These are phyloP conservation scores for Herpetomonas tarakana DNA, from an alignment of 208 protist species.

Conservation along the genomic window DNA sequence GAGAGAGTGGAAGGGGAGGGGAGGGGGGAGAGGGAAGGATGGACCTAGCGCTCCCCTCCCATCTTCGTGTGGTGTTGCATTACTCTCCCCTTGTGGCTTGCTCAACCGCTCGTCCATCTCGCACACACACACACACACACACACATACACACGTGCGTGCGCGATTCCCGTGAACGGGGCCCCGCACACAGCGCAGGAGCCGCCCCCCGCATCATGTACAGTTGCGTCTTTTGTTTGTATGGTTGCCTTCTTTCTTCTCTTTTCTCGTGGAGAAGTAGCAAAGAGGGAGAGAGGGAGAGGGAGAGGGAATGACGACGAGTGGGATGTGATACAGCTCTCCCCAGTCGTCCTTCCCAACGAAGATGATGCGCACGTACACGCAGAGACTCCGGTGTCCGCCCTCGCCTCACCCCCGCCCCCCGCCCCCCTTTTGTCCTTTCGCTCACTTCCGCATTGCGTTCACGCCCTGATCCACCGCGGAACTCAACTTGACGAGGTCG, in stretches of 20 bases:
- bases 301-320: conserved; percentile 11
- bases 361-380: background rate
- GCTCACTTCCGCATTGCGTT: conserved; percentile 64
- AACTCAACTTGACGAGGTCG: conserved; percentile 23
- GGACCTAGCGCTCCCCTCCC: background rate
- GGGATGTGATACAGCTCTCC: background rate
- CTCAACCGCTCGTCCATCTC: background rate
- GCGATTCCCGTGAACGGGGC: background rate
- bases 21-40: no score
- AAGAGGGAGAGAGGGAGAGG: background rate
- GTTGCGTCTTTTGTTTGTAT: background rate
- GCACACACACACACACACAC: conserved; percentile 1
- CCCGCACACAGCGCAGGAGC: background rate
- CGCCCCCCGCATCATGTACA: background rate
- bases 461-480: conserved; percentile 45
- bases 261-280: background rate
- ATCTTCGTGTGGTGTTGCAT: background rate
- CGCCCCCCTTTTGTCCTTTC: no score
- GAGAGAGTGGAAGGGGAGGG: no score
- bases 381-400: no score
- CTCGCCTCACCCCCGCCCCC: no score
- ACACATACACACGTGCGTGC: background rate
- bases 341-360: background rate
- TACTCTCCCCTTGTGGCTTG: background rate
- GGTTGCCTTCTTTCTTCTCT: background rate